A percentile compares a stretch with the other conserved stretches of the same genome.
phyloP scores from a whole-genome alignment of 805 yeast genomes.

The Candida ulmi region DNA sequence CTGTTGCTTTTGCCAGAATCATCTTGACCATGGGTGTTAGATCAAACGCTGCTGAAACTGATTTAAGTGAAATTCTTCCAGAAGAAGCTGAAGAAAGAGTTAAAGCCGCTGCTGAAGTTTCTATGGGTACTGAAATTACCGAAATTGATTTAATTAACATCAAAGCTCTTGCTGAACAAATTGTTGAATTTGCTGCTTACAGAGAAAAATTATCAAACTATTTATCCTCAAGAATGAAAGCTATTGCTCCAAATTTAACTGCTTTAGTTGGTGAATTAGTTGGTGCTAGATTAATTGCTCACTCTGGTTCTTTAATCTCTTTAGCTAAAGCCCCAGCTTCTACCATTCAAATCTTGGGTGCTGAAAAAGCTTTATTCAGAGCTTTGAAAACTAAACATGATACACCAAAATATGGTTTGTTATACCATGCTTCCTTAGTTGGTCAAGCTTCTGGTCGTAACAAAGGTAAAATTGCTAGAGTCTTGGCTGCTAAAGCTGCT shows the following conservation, averaged over 20 bases:
- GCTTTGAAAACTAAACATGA: constrained; percentile 98
- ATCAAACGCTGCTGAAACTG: constrained; percentile 85
- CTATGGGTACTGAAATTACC: constrained; percentile 99
- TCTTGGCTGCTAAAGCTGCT: constrained; percentile 97
- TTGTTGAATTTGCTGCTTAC: constrained; percentile 92
- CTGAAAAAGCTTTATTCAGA: constrained; percentile 97
- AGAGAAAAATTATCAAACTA: constrained; percentile 94
- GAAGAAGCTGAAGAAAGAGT: constrained; percentile 91
- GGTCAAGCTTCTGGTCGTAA: constrained; percentile 98
- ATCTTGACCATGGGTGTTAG: constrained; percentile 92
- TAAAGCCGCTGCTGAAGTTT: constrained; percentile 95
- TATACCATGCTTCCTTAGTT: constrained; percentile 94
- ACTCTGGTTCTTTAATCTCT: constrained; percentile 90
- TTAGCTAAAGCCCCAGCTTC: constrained; percentile 98
- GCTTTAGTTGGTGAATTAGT: constrained; percentile 95
- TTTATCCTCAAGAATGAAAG: constrained; percentile 92
- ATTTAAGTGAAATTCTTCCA: constrained; percentile 84
- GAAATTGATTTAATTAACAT: constrained; percentile 85
- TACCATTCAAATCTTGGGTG: constrained; percentile 96
- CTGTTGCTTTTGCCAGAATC: constrained; percentile 93
- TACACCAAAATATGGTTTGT: constrained; percentile 96
- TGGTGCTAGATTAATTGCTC: constrained; percentile 97
- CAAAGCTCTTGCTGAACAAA: constrained; percentile 88
- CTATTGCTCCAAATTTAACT: constrained; percentile 97
- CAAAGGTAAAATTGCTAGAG: constrained; percentile 98